A percentile compares a stretch with the other conserved stretches of the same genome.
These are phyloP conservation scores for Coleophoma crateriformis DNA, from an alignment of 2,329 filamentous ascomycete genomes.

Conservation along the genomic window DNA sequence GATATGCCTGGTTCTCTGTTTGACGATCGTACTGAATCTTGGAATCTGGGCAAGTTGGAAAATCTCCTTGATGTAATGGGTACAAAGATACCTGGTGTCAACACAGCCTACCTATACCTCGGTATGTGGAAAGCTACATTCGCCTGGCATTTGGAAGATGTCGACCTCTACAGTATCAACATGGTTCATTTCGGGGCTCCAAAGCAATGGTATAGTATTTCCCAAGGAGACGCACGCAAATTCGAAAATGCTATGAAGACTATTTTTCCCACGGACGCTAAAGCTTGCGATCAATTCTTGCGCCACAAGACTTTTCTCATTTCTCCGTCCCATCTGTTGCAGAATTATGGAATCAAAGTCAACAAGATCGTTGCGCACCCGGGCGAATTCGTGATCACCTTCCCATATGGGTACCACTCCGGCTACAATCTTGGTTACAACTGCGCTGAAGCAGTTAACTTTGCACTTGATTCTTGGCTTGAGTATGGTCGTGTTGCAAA, in stretches of 20 bases:
- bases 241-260: slow-evolving; percentile 95
- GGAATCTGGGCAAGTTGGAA: slow-evolving; percentile 93
- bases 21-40: slow-evolving; percentile 73
- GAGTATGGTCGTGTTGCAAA: slow-evolving; percentile 94
- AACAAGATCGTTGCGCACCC: slow-evolving; percentile 95
- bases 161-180: slow-evolving; percentile 99
- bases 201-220: slow-evolving; percentile 99
- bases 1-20: slow-evolving; percentile 96
- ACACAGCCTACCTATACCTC: slow-evolving; percentile 94
- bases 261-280: slow-evolving; percentile 91
- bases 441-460: slow-evolving; percentile 97
- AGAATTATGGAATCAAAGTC: slow-evolving; percentile 90
- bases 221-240: slow-evolving; percentile 84
- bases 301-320: slow-evolving; percentile 97
- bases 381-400: slow-evolving; percentile 97
- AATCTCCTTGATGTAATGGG: slow-evolving; percentile 92
- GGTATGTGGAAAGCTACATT: slow-evolving; percentile 99
- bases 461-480: slow-evolving; percentile 91
- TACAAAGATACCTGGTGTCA: slow-evolving; percentile 94
- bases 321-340: slow-evolving; percentile 80
- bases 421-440: slow-evolving; percentile 98
- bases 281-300: slow-evolving; percentile 92
- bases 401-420: slow-evolving; percentile 97
- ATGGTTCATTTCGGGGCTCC: slow-evolving; percentile 98
- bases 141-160: slow-evolving; percentile 97